Evolutionary conservation across 2,329 filamentous ascomycete species (phyloP), one percentile per base, ranked within the genome.

Genomic region (Fusarium beomiforme): DNA sequence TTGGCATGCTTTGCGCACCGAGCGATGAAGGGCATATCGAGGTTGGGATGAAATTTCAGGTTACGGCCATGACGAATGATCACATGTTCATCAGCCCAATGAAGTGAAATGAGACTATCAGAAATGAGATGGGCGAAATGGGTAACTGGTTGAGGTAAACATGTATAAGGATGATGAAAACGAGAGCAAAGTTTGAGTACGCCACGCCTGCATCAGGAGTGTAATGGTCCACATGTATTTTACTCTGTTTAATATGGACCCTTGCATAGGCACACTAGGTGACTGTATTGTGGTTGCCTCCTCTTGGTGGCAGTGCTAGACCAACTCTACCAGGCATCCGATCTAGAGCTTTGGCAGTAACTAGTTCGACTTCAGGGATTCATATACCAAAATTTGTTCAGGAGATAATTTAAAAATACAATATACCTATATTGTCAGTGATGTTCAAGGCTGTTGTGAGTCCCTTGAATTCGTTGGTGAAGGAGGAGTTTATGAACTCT

Each of bases 1-100:
- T 91, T 81, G 89, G 89, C 3, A 91, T 91, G 90, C 77, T 91
- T 74, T 87, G 88, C 76, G 87, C 87, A 56, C 89, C 90, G 19
- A 82, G 85, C 65, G 82, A 81, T 44, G 86, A 89, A 68, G 88
- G 87, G 0, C 76, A 81, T 50, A 75, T 91, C 13, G 82, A 83
- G 61, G 85, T 91, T 14, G 89, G 89, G 1, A 89, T 88, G 84
- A 83, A 78, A 73, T 79, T 91, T 64, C 86, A 89, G 73, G 87
- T 90, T 6, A 79, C 85, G 66, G 85, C 86, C 74, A 86, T 87
- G 69, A 91, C 89, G 50, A 81, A 83, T 42, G 79, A 86, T 57
- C 89, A 91, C 54, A 75, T 76, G 54, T 78, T 78, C 51, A 70
- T 78, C 6, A 78, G 67, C 8, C 75, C 75, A 7, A 77, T 77